Conservation (phyloP, 106 monocot species). For the Acanthochlamys bracteata region DNA sequence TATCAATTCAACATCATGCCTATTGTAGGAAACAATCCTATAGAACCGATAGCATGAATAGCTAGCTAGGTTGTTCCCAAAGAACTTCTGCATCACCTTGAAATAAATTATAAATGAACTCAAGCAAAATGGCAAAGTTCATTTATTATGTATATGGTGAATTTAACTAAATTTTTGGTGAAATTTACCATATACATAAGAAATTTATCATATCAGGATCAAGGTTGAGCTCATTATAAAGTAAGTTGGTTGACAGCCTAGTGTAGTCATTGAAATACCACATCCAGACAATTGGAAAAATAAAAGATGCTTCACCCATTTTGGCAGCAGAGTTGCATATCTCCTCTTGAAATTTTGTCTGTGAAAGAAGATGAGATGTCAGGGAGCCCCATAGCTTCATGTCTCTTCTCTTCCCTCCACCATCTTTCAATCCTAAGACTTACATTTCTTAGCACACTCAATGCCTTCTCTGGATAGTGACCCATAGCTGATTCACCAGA, state of each 20-base stretch:
- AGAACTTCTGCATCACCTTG: too few species aligned
- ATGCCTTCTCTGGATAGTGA: conserved; percentile 85
- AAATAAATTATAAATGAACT: too few species aligned
- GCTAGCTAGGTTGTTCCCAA: too few species aligned
- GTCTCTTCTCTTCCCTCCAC: conserved; percentile 91
- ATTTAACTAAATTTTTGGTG: too few species aligned
- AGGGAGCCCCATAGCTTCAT: conserved; percentile 66
- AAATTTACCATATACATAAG: too few species aligned
- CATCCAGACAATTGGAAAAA: not conserved
- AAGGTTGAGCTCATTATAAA: not conserved
- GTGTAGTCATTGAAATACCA: too few species aligned
- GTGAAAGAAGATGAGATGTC: conserved; percentile 80
- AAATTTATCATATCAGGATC: too few species aligned
- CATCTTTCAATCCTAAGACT: conserved; percentile 91
- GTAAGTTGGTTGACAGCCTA: not conserved
- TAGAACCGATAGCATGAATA: too few species aligned
- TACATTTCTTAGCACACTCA: conserved; percentile 81
- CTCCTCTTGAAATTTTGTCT: conserved; percentile 87
- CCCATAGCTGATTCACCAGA: conserved; percentile 99
- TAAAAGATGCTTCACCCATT: conserved; percentile 62
- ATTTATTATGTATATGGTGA: too few species aligned
- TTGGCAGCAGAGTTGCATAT: conserved; percentile 99
- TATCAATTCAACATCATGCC: too few species aligned
- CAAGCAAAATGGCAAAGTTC: too few species aligned
- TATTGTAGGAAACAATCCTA: too few species aligned